phyloP scores from a whole-genome alignment of 2,329 filamentous ascomycete species.

The Cercospora brassicicola region DNA sequence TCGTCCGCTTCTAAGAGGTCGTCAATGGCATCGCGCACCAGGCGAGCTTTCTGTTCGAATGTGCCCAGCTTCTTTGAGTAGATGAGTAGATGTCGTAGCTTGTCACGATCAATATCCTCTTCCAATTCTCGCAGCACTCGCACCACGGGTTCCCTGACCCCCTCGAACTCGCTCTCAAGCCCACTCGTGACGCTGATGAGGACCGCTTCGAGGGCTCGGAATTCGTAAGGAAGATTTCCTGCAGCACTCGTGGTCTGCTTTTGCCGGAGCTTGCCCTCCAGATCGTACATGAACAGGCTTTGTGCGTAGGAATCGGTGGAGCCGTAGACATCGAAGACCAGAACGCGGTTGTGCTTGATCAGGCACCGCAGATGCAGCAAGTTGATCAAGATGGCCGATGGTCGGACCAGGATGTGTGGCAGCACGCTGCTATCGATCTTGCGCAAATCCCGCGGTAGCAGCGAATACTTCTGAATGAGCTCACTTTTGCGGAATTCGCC shows the following conservation, averaged over 20 bases:
- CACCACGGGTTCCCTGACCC: slow-evolving; percentile 88
- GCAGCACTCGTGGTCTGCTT: slow-evolving; percentile 57
- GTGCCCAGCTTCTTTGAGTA: slow-evolving; percentile 94
- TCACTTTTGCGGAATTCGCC: slow-evolving; percentile 98
- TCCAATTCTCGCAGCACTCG: slow-evolving; percentile 85
- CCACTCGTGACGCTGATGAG: slow-evolving; percentile 90
- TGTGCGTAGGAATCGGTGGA: slow-evolving; percentile 93
- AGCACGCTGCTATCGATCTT: slow-evolving; percentile 97
- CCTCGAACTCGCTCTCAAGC: slow-evolving; percentile 90
- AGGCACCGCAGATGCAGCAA: slow-evolving; percentile 93
- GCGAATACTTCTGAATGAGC: slow-evolving; percentile 92
- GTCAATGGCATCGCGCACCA: slow-evolving; percentile 92
- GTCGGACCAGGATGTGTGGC: slow-evolving; percentile 90
- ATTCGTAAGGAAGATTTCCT: slow-evolving; percentile 82
- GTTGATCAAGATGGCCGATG: slow-evolving; percentile 90
- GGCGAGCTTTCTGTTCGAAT: slow-evolving; percentile 93
- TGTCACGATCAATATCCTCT: slow-evolving; percentile 94
- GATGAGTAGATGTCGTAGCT: slow-evolving; percentile 84
- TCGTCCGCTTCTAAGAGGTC: slow-evolving; percentile 95
- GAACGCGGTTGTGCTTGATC: slow-evolving; percentile 89
- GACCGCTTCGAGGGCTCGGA: slow-evolving; percentile 91
- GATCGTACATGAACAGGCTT: slow-evolving; percentile 95
- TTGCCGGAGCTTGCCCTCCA: slow-evolving; percentile 88
- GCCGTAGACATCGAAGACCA: slow-evolving; percentile 95
- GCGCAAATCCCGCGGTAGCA: slow-evolving; percentile 88